These are phyloP conservation scores for Danielia reshetovae DNA, from an alignment of 805 yeast species.

Conservation along the genomic window DNA sequence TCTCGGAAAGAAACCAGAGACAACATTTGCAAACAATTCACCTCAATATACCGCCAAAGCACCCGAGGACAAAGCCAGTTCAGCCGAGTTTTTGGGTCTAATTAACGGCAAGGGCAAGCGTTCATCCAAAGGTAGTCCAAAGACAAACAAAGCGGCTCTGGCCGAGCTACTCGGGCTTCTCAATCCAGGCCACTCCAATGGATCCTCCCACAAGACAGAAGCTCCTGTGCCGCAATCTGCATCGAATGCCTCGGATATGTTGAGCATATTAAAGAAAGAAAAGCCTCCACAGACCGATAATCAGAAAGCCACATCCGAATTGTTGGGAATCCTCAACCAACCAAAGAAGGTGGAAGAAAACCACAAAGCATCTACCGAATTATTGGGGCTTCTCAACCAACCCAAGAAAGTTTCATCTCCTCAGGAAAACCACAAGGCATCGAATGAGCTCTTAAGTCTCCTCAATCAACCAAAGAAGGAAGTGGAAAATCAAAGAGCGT, in stretches of 20 bases:
- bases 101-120: slow-evolving; percentile 9
- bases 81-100: slow-evolving; percentile 16
- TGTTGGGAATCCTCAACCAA: not conserved
- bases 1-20: slow-evolving; percentile 11
- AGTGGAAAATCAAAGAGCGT: slow-evolving; percentile 1
- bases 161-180: not conserved
- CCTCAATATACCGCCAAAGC: slow-evolving; percentile 2
- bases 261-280: too few species aligned
- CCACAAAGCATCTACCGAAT: slow-evolving; percentile 7
- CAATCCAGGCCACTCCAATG: not conserved
- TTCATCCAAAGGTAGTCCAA: not conserved
- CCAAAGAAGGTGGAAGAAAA: not conserved
- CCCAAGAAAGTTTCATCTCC: too few species aligned
- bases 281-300: too few species aligned
- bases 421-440: not conserved
- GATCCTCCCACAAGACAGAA: not conserved
- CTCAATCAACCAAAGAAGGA: not conserved
- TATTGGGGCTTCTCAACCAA: slow-evolving; percentile 7
- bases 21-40: too few species aligned
- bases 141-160: not conserved
- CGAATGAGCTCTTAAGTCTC: not conserved
- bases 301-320: not conserved
- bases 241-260: not conserved
- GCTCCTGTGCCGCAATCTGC: not conserved
- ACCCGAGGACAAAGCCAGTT: not conserved